phyloP scores from a whole-genome alignment of 306 rosid species.

The Castanopsis chinensis region DNA sequence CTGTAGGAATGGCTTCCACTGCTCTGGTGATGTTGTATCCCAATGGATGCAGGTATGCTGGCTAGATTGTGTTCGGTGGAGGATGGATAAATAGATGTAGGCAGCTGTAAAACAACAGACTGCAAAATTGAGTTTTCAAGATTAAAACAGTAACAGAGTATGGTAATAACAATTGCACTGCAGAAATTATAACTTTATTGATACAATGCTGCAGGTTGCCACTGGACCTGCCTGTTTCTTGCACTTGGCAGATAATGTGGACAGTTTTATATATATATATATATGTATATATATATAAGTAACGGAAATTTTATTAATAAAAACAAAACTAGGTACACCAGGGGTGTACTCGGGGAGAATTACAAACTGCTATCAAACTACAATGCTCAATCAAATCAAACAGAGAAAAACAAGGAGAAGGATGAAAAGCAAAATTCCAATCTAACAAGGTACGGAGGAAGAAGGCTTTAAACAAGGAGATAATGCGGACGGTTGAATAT shows the following conservation, averaged over 20 bases:
- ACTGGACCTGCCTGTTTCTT: neutral
- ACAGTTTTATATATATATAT: neutral
- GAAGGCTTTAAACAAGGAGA: too few relatives aligned
- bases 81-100: slow-evolving; percentile 17
- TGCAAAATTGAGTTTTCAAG: slow-evolving; percentile 7
- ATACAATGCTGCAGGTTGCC: neutral
- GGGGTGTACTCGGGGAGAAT: too few relatives aligned
- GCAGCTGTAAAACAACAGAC: slow-evolving; percentile 21
- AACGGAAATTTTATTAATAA: too few relatives aligned
- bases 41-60: slow-evolving; percentile 11
- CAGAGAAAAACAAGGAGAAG: too few relatives aligned
- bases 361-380: too few relatives aligned
- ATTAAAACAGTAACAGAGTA: slow-evolving; percentile 6
- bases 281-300: too few relatives aligned
- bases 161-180: neutral
- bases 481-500: neutral
- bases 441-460: too few relatives aligned
- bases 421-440: too few relatives aligned
- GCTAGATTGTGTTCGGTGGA: slow-evolving; percentile 9
- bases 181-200: neutral
- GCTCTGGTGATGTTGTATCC: neutral
- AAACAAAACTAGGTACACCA: too few relatives aligned
- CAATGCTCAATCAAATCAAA: too few relatives aligned
- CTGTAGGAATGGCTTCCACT: slow-evolving; percentile 5
- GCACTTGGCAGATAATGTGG: too few relatives aligned